Percentiles rank a stretch among this genome's conserved stretches.
Conservation (phyloP, 768 basidiomycete species). For the Thelephora ganbajun region DNA sequence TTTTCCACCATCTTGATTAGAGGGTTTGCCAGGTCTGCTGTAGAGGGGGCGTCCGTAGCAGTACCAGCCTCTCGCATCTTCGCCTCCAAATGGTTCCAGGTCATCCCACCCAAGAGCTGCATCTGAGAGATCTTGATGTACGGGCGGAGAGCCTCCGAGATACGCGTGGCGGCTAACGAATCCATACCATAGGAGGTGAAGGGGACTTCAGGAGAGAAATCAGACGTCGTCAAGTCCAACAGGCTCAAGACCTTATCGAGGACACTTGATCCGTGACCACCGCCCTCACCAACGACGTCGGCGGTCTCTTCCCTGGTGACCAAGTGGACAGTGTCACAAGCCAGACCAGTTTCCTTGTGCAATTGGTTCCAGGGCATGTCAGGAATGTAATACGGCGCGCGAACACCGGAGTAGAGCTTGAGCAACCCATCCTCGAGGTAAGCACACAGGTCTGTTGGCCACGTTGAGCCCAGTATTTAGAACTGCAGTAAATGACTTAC, state of each 20-base stretch:
- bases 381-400: conserved; percentile 18
- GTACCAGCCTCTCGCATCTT: background rate
- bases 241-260: conserved; percentile 9
- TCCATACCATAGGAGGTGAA: conserved; percentile 29
- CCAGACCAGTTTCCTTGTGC: conserved; percentile 11
- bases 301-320: conserved; percentile 7
- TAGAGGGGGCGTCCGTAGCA: background rate
- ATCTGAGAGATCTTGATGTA: conserved; percentile 20
- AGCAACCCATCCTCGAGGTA: conserved; percentile 21
- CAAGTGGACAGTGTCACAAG: conserved; percentile 12
- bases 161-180: conserved; percentile 24
- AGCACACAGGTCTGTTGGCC: conserved; percentile 13
- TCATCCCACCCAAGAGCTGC: conserved; percentile 22
- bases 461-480: background rate
- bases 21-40: background rate
- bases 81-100: conserved; percentile 15
- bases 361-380: conserved; percentile 19
- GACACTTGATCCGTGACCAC: conserved; percentile 3
- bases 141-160: conserved; percentile 20
- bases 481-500: background rate
- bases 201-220: conserved; percentile 23
- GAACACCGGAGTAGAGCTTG: conserved; percentile 12
- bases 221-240: conserved; percentile 19
- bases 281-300: background rate
- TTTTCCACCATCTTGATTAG: conserved; percentile 1